Evolutionary conservation across 768 basidiomycete genomes (phyloP).

Genomic region (Hemileccinum impolitum): DNA sequence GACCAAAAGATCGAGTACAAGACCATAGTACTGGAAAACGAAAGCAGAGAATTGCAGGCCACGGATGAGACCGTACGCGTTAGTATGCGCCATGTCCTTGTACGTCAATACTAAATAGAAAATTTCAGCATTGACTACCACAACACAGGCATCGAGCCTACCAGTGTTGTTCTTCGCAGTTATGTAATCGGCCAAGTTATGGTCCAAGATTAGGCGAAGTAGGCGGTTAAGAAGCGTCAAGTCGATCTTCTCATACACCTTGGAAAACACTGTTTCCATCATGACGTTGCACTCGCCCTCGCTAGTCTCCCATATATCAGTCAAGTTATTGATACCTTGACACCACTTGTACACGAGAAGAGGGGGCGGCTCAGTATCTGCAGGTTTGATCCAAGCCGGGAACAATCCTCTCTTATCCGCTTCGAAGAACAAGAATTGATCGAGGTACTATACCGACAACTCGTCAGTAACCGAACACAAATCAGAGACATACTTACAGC

Average conservation of each 20-base stretch:
- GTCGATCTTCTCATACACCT: constrained; percentile 99
- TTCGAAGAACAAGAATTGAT: constrained; percentile 98
- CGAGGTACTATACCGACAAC: constrained; percentile 63
- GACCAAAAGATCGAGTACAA: constrained; percentile 92
- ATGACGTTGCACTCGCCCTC: constrained; percentile 98
- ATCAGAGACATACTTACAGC: constrained; percentile 52
- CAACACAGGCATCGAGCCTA: constrained; percentile 20
- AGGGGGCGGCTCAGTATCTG: constrained; percentile 95
- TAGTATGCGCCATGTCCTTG: constrained; percentile 98
- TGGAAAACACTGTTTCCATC: constrained; percentile 97
- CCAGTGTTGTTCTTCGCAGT: constrained; percentile 98
- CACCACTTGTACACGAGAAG: constrained; percentile 99
- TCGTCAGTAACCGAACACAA: constrained; percentile 6
- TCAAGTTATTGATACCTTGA: constrained; percentile 98
- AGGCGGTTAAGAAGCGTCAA: constrained; percentile 93
- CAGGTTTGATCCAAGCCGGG: constrained; percentile 99
- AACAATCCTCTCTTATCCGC: constrained; percentile 97
- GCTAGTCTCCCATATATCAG: constrained; percentile 96
- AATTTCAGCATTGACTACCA: not conserved
- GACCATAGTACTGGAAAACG: constrained; percentile 98
- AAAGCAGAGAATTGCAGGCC: constrained; percentile 98
- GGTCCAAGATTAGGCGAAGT: constrained; percentile 93
- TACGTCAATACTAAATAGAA: constrained; percentile 65
- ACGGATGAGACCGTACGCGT: constrained; percentile 94
- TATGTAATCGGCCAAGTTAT: constrained; percentile 98